phyloP scores from a whole-genome alignment of 1,284 basidiomycete species.

The Xerocomus minutiporus region DNA sequence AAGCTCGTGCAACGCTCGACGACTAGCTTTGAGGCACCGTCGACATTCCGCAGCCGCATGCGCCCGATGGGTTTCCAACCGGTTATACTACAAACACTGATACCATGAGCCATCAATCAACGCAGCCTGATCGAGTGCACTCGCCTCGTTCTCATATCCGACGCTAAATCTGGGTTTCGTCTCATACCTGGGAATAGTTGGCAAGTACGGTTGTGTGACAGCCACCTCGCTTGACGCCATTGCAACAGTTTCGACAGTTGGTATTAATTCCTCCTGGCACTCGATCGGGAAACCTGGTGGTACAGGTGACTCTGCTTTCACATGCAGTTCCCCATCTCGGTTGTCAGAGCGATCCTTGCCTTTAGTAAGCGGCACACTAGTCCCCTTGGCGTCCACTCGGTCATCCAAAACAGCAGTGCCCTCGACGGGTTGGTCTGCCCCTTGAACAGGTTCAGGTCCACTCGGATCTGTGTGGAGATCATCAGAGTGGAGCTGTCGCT shows the following conservation, averaged over 20 bases:
- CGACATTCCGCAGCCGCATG: slow-evolving; percentile 41
- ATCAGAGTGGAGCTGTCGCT: background rate
- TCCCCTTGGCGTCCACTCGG: slow-evolving; percentile 8
- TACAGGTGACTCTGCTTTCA: slow-evolving; percentile 7
- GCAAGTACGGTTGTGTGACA: slow-evolving; percentile 28
- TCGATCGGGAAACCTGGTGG: slow-evolving; percentile 9
- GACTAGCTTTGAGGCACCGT: slow-evolving; percentile 39
- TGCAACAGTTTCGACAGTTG: slow-evolving; percentile 13
- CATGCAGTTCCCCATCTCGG: slow-evolving; percentile 13
- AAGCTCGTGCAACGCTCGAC: slow-evolving; percentile 55
- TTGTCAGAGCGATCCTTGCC: slow-evolving; percentile 15
- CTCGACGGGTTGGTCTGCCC: slow-evolving; percentile 5
- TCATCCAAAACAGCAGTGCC: slow-evolving; percentile 1
- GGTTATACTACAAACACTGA: slow-evolving; percentile 16
- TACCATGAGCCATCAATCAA: slow-evolving; percentile 8
- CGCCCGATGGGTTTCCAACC: slow-evolving; percentile 37
- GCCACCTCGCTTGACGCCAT: slow-evolving; percentile 13
- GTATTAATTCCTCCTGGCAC: slow-evolving; percentile 2
- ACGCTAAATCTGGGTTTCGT: slow-evolving; percentile 24
- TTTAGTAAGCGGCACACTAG: slow-evolving; percentile 7
- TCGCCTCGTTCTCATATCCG: slow-evolving; percentile 25
- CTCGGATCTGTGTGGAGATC: background rate
- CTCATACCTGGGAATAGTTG: slow-evolving; percentile 27
- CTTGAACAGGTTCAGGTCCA: slow-evolving; percentile 4
- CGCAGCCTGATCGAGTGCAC: slow-evolving; percentile 5